Evolutionary conservation across 768 basidiomycete species (phyloP).

Genomic region (Boletus reticulatus): DNA sequence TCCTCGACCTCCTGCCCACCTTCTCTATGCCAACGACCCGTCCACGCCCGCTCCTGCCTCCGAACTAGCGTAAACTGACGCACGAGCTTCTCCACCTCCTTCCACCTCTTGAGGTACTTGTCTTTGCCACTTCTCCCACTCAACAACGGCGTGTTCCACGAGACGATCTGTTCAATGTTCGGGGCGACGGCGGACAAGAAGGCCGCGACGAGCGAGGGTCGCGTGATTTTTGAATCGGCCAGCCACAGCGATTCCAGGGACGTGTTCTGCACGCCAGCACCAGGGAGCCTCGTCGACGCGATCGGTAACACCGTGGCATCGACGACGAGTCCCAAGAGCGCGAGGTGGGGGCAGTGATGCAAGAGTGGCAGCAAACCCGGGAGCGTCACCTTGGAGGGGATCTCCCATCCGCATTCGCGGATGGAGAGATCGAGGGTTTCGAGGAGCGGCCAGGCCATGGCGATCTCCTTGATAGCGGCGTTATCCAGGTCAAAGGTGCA

Average conservation of each 20-base stretch:
- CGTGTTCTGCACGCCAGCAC: constrained; percentile 22
- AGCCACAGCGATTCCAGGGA: constrained; percentile 29
- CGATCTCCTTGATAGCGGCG: constrained; percentile 22
- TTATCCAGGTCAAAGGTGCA: constrained; percentile 28
- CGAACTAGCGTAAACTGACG: constrained; percentile 20
- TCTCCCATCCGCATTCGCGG: constrained; percentile 31
- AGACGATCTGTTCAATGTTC: constrained; percentile 27
- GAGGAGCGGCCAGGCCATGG: constrained; percentile 27
- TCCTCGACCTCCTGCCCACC: constrained; percentile 1
- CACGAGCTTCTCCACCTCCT: constrained; percentile 20
- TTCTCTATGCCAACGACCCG: not conserved
- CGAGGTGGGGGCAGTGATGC: constrained; percentile 21
- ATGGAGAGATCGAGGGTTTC: constrained; percentile 28
- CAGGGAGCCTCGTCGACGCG: constrained; percentile 4
- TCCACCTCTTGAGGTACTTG: constrained; percentile 26
- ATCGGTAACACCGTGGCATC: constrained; percentile 25
- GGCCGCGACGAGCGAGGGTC: constrained; percentile 23
- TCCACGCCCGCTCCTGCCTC: constrained; percentile 23
- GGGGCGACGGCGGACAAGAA: constrained; percentile 30
- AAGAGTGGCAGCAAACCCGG: constrained; percentile 23
- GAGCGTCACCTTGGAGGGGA: constrained; percentile 27
- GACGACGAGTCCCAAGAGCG: constrained; percentile 27
- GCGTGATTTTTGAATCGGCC: constrained; percentile 28
- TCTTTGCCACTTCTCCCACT: constrained; percentile 23
- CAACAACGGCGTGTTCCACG: constrained; percentile 31